Base-by-base conservation (phyloP, 768 basidiomycete species). In the Rossbeevera mucosa region DNA sequence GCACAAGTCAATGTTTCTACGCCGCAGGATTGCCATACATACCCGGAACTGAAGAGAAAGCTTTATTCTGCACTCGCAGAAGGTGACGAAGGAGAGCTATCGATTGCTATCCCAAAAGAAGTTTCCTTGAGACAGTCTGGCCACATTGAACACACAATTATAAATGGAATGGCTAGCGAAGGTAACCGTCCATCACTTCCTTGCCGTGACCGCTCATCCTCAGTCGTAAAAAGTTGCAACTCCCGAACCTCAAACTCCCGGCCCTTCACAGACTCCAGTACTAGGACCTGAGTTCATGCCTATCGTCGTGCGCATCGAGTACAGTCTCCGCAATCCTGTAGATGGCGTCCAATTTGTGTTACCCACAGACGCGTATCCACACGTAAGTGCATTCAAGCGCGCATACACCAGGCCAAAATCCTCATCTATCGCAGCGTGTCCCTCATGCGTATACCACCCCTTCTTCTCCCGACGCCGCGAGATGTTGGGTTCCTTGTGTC, bases 401-500 rank as follows among this genome's bases (percentile, higher is more conserved):
- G 11, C 54, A 36, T 49, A 31, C 38, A 26, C 49, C 12, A 28
- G 20, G 29, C 44, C 48, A 24, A 44, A 41, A 47, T 51, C 53
- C 59, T 69, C 31, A 69, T 52, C 12, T 24, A 25, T 52, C 50
- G 13, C 52, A 95, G 91, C 88, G 91, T 57, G 83, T 94, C 54
- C 95, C 95, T 44, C 96, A 98, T 71, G 86, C 88, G 42, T 98
- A 88, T 63, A 92, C 94, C 3, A 87, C 85, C 4, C 86, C 93
- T 1, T 88, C 90, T 0, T 86, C 86, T 7, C 85, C 93, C 6
- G 91, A 94, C 64, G 80, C 91, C 16, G 94, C 95, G n/a, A 78
- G 96, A 63, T 94, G 91, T 61, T 99, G 96, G 96, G 86, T 97
- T n/a, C 96, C 96, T 13, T 99, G 96, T 62, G 71, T 97, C 18